These are phyloP conservation scores for Taphrina wiesneri DNA, from an alignment of 1,139 yeast genomes.

Conservation along the genomic window DNA sequence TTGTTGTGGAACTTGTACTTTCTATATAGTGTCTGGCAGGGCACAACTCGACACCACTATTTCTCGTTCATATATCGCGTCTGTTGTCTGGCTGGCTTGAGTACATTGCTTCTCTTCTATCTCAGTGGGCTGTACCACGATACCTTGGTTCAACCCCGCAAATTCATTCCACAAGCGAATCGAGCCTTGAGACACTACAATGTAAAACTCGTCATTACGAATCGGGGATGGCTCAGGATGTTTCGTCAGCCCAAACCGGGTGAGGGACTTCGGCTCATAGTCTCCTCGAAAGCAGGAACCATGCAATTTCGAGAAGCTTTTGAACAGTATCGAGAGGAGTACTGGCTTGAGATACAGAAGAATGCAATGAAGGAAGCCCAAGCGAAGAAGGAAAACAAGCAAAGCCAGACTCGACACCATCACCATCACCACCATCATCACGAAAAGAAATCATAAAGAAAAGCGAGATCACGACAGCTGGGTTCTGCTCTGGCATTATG, in stretches of 20 bases:
- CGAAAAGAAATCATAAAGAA: neutral
- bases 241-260: neutral
- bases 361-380: neutral
- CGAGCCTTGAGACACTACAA: slow-evolving; percentile 32
- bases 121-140: slow-evolving; percentile 32
- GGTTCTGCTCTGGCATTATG: too few species aligned
- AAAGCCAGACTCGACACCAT: neutral
- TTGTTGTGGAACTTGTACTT: slow-evolving; percentile 32
- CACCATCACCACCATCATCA: neutral
- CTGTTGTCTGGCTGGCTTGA: slow-evolving; percentile 31
- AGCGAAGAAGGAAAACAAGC: neutral
- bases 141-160: slow-evolving; percentile 32
- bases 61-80: slow-evolving; percentile 29
- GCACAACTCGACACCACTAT: slow-evolving; percentile 22
- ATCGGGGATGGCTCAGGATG: slow-evolving; percentile 22
- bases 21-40: slow-evolving; percentile 2
- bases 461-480: neutral
- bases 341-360: slow-evolving; percentile 27
- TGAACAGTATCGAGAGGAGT: slow-evolving; percentile 23
- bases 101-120: slow-evolving; percentile 32
- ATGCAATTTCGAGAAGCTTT: slow-evolving; percentile 28
- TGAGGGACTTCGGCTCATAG: slow-evolving; percentile 23
- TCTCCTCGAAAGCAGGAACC: slow-evolving; percentile 21
- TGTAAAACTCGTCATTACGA: slow-evolving; percentile 29
- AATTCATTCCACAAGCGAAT: slow-evolving; percentile 35